Evolutionary conservation across 139 green algal species (phyloP), one percentile per base, ranked within the genome.

Genomic region (Haematococcus sp.): DNA sequence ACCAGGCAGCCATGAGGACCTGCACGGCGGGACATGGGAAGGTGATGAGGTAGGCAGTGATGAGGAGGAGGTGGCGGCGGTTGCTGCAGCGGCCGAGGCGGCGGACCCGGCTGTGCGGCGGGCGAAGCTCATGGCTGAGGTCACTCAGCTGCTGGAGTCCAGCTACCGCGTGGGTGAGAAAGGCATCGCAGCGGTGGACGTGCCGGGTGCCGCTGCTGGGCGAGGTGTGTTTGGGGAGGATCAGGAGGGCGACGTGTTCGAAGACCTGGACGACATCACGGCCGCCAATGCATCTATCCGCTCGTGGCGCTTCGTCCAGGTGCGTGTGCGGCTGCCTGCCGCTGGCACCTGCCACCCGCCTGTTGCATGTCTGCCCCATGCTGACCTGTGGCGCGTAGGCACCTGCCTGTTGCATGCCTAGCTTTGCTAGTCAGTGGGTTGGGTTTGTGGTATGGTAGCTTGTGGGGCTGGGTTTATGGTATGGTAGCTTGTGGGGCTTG

Each of bases 221-320:
- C 40, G 40, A 7, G 40, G 40, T 7, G 40, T 49, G 40, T 49
- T 25, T 56, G 63, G 32, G 17, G 63, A 15, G 2, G 63, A 4
- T 13, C 23, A 25, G 4, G 35, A 16, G 19, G 63, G 25, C 34
- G 60, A 43, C 15, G 49, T 55, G 61, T 32, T n/a, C 33, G 68
- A 13, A 5, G 19, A 25, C 0, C 27, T 70, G 59, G 67, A 43
- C 44, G 72, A 83, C 59, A 88, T 88, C 55, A 49, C 64, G 4
- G 58, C 75, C 0, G 75, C 76, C 5, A 44, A n/a, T 11, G 73
- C 74, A 4, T 82, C 60, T 23, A 84, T 90, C 60, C 64, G 77
- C 3, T 69, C 79, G 4, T 91, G 87, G 87, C 77, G 83, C 33
- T 76, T 81, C 15, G 71, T 85, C 40, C 74, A 89, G 83, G 83